phyloP scores from a whole-genome alignment of 2,329 filamentous ascomycete species.

The Talaromyces amestolkiae region DNA sequence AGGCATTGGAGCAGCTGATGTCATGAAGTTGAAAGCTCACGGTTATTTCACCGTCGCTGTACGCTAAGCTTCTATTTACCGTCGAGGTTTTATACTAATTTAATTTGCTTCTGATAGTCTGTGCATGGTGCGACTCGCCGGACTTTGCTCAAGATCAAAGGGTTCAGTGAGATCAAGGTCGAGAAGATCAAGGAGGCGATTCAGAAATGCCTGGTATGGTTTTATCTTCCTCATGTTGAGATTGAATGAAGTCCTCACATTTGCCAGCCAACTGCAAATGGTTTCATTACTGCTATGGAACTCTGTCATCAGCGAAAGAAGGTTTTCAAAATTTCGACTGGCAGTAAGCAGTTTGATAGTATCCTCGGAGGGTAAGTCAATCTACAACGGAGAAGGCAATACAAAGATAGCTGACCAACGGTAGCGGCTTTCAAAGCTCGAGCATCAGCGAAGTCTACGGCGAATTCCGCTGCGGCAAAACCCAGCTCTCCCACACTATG shows the following conservation, averaged over 20 bases:
- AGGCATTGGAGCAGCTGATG: constrained; percentile 65
- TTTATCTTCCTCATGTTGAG: not conserved
- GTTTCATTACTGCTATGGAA: constrained; percentile 66
- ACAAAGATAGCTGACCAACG: not conserved
- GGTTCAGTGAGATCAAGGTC: constrained; percentile 68
- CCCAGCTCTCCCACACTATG: constrained; percentile 67
- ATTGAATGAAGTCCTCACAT: not conserved
- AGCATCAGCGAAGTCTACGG: constrained; percentile 59
- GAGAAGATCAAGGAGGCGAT: constrained; percentile 69
- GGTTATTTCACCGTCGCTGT: constrained; percentile 64
- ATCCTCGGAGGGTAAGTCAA: constrained; percentile 59
- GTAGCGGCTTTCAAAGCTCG: constrained; percentile 66
- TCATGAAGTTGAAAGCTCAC: constrained; percentile 62
- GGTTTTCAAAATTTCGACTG: constrained; percentile 65
- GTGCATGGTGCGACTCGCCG: constrained; percentile 60
- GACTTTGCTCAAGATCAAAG: constrained; percentile 64
- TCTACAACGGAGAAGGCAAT: not conserved
- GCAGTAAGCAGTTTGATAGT: constrained; percentile 66
- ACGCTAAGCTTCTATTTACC: constrained; percentile 20
- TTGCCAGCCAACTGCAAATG: constrained; percentile 54
- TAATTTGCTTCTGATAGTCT: constrained; percentile 42
- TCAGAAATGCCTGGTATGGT: constrained; percentile 56
- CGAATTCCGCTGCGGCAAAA: constrained; percentile 61
- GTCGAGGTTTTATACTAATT: not conserved
- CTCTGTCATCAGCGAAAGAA: constrained; percentile 61